A percentile compares a stretch with the other conserved stretches of the same genome.
These are phyloP conservation scores for Xylaria sp. DNA, from an alignment of 2,329 filamentous ascomycete genomes.

Conservation along the genomic window DNA sequence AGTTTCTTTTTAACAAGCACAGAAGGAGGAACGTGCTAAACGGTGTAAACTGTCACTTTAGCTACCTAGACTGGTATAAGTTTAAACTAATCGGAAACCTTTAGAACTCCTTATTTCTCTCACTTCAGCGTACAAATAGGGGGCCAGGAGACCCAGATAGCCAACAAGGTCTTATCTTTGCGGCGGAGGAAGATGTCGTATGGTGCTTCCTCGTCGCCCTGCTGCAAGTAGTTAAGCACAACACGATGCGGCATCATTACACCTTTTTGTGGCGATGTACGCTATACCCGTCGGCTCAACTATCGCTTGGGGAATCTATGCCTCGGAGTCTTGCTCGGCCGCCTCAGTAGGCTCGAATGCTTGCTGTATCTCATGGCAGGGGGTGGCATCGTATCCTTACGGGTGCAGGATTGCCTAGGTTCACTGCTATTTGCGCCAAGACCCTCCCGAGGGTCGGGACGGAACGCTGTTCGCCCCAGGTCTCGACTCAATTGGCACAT, in stretches of 20 bases:
- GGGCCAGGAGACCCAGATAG: no score
- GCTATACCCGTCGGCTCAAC: constrained; percentile 1
- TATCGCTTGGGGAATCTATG: background rate
- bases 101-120: no score
- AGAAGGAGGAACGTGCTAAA: no score
- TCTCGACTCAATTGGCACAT: constrained; percentile 23
- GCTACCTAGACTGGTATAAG: no score
- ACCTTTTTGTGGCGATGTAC: constrained; percentile 19
- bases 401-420: background rate
- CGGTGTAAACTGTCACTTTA: no score
- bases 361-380: background rate
- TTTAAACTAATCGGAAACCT: no score
- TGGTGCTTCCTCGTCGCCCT: constrained; percentile 11
- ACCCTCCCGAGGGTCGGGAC: constrained; percentile 1
- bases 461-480: constrained; percentile 15
- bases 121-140: no score
- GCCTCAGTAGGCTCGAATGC: background rate
- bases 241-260: constrained; percentile 20
- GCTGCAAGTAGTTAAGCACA: constrained; percentile 8
- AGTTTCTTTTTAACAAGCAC: no score
- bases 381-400: background rate
- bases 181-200: background rate
- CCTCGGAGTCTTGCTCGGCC: background rate
- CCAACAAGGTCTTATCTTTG: constrained; percentile 2
- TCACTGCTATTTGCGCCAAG: background rate